phyloP scores from a whole-genome alignment of 2,329 filamentous ascomycete species.

The Dactylellina leptospora region DNA sequence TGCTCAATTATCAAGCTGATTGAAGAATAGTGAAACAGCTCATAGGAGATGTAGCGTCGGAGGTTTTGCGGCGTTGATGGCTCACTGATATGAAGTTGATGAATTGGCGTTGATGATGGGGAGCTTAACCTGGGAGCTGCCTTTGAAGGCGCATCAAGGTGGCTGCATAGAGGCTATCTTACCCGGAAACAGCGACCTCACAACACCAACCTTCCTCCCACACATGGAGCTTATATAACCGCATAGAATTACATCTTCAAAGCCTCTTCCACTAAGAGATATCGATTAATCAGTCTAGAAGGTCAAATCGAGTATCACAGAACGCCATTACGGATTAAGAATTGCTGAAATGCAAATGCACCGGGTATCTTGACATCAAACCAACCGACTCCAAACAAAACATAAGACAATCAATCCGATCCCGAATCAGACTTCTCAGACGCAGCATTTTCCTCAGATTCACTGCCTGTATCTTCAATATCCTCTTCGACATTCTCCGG shows the following conservation, averaged over 20 bases:
- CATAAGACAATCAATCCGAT: neutral
- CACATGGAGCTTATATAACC: neutral
- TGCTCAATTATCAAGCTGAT: no score
- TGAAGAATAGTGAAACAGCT: no score
- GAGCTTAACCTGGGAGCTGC: neutral
- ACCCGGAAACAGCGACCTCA: slow-evolving; percentile 16
- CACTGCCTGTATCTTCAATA: neutral
- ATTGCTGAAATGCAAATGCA: neutral
- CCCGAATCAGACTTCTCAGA: slow-evolving; percentile 1
- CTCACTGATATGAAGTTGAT: neutral
- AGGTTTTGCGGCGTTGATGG: neutral
- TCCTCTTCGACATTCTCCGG: neutral
- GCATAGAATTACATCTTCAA: neutral
- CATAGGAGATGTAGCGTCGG: no score
- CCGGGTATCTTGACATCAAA: slow-evolving; percentile 14
- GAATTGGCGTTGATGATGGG: neutral
- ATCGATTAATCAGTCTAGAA: no score
- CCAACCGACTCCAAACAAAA: neutral
- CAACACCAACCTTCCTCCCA: slow-evolving; percentile 7
- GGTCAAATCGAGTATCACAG: neutral
- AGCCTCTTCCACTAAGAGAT: neutral
- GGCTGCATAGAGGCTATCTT: slow-evolving; percentile 29
- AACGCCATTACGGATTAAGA: neutral
- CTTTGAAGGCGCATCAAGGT: slow-evolving; percentile 1
- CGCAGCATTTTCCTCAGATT: neutral